A percentile compares a stretch with the other conserved stretches of the same genome.
These are phyloP conservation scores for Lasiosphaeria miniovina DNA, from an alignment of 495 filamentous ascomycete genomes.

Conservation along the genomic window DNA sequence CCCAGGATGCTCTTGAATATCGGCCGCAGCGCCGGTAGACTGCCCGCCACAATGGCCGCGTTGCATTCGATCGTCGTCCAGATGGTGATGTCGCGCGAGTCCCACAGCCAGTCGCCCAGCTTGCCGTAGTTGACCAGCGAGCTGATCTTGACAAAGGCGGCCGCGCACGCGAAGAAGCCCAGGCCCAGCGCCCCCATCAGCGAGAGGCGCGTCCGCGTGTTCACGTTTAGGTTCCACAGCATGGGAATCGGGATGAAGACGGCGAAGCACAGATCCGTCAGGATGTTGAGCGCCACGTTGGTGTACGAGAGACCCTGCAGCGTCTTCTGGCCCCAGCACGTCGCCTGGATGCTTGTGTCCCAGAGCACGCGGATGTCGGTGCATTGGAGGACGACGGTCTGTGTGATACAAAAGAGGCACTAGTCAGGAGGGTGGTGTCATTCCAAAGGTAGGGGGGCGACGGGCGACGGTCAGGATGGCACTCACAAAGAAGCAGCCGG, in stretches of 20 bases:
- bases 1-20: constrained; percentile 21
- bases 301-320: constrained; percentile 36
- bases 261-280: constrained; percentile 44
- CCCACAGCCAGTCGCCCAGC: constrained; percentile 46
- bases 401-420: neutral
- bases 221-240: constrained; percentile 45
- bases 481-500: constrained; percentile 27
- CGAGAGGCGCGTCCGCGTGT: constrained; percentile 35
- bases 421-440: too few relatives aligned
- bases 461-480: neutral
- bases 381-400: constrained; percentile 31
- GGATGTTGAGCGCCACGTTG: constrained; percentile 41
- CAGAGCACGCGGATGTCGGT: constrained; percentile 30
- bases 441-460: too few relatives aligned
- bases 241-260: constrained; percentile 40
- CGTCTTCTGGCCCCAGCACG: constrained; percentile 34
- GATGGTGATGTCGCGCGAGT: constrained; percentile 30
- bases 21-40: constrained; percentile 18
- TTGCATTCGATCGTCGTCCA: constrained; percentile 25
- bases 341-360: constrained; percentile 33
- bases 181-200: constrained; percentile 42
- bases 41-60: constrained; percentile 21
- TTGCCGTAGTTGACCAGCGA: constrained; percentile 38
- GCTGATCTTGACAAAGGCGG: constrained; percentile 44
- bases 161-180: constrained; percentile 46